Percentiles rank a stretch among this genome's conserved stretches.
Conservation (phyloP, 495 filamentous ascomycete genomes). For the Daldinia vernicosa region DNA sequence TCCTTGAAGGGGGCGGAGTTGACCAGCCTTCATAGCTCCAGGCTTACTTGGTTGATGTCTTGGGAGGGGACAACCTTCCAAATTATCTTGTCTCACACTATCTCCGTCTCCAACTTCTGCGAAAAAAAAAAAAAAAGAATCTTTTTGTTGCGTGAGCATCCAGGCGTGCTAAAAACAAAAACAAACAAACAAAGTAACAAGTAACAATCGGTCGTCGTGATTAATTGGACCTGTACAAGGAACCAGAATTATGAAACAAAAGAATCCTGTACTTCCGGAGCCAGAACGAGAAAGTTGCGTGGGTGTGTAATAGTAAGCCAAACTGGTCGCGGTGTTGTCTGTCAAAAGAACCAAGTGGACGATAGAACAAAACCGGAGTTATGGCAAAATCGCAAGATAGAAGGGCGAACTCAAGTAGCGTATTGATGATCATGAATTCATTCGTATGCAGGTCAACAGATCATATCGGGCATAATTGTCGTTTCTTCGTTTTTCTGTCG, state of each 20-base stretch:
- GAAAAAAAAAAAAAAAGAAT: background rate
- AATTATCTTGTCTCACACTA: background rate
- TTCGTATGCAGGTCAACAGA: conserved; percentile 26
- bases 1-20: background rate
- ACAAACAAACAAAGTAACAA: background rate
- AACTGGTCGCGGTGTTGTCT: background rate
- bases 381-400: background rate
- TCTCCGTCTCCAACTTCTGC: background rate
- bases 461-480: conserved; percentile 33
- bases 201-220: background rate
- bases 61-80: background rate
- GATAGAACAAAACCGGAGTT: background rate
- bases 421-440: conserved; percentile 28
- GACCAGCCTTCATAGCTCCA: conserved; percentile 34
- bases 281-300: background rate
- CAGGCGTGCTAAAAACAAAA: background rate
- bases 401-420: conserved; percentile 2
- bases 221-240: background rate
- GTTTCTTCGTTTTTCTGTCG: conserved; percentile 36
- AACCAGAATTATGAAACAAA: conserved; percentile 5
- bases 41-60: conserved; percentile 15
- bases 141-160: conserved; percentile 4
- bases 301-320: background rate
- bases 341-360: conserved; percentile 5
- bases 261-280: conserved; percentile 9